Evolutionary conservation across 768 basidiomycete genomes (phyloP).

Genomic region (Podaxis mareebaensis): DNA sequence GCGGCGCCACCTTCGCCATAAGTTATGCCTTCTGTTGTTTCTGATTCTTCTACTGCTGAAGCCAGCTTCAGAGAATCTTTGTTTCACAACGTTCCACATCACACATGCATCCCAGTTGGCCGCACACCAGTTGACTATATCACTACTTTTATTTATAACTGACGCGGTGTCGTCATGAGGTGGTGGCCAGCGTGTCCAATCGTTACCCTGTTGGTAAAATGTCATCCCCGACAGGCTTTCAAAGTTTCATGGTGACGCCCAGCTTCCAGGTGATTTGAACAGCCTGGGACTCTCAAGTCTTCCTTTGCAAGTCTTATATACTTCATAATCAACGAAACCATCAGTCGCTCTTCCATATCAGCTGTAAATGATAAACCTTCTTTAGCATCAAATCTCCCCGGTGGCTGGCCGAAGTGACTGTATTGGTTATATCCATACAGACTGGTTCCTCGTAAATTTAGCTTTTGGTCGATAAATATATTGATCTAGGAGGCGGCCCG

Average conservation of each 20-base stretch:
- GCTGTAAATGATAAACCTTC: background rate
- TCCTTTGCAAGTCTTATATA: background rate
- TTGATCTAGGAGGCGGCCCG: background rate
- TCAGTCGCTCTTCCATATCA: background rate
- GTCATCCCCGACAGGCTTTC: background rate
- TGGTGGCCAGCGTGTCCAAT: background rate
- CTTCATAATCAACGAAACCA: background rate
- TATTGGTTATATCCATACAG: background rate
- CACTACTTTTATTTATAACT: slow-evolving; percentile 2
- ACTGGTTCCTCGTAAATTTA: background rate
- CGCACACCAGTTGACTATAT: background rate
- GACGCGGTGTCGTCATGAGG: background rate
- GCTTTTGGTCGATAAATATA: background rate
- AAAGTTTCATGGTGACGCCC: background rate
- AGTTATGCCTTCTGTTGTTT: slow-evolving; percentile 2
- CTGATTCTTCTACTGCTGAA: slow-evolving; percentile 6
- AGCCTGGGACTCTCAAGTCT: background rate
- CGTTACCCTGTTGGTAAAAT: background rate
- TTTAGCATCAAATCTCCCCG: background rate
- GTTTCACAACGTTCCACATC: background rate
- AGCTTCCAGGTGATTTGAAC: background rate
- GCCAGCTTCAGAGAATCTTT: background rate
- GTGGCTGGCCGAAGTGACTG: background rate
- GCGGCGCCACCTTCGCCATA: background rate
- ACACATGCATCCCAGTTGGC: background rate